phyloP scores from a whole-genome alignment of 2,329 filamentous ascomycete species.

The Venturia asperata region DNA sequence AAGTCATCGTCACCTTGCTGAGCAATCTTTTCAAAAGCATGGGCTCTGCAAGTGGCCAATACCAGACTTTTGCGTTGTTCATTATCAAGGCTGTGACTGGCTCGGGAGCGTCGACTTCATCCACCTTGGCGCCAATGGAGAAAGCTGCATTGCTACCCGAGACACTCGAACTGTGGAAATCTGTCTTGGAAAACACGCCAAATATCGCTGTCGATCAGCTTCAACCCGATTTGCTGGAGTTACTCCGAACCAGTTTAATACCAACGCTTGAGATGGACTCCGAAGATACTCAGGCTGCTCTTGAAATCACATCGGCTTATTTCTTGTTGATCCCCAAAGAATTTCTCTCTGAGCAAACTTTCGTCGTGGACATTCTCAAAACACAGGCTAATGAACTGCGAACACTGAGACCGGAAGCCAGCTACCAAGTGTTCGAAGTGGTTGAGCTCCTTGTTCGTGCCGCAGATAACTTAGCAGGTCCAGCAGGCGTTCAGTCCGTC shows the following conservation, averaged over 20 bases:
- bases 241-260: conserved; percentile 38
- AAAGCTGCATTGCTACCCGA: conserved; percentile 85
- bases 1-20: conserved; percentile 81
- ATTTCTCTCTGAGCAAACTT: conserved; percentile 36
- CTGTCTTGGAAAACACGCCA: conserved; percentile 59
- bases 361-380: conserved; percentile 35
- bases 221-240: conserved; percentile 34
- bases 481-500: conserved; percentile 40
- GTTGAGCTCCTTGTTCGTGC: conserved; percentile 44
- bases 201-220: conserved; percentile 35
- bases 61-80: conserved; percentile 46
- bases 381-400: conserved; percentile 39
- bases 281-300: conserved; percentile 41
- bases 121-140: conserved; percentile 44
- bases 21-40: conserved; percentile 79
- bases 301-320: conserved; percentile 45
- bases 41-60: conserved; percentile 41
- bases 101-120: conserved; percentile 44
- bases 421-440: conserved; percentile 40
- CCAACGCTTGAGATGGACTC: conserved; percentile 43
- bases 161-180: conserved; percentile 79
- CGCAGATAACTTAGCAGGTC: conserved; percentile 44
- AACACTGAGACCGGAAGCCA: conserved; percentile 42
- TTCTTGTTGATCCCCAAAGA: conserved; percentile 40
- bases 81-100: conserved; percentile 54